Evolutionary conservation across 352 stramenopile genomes (phyloP).

Genomic region (Phytophthora sojae): DNA sequence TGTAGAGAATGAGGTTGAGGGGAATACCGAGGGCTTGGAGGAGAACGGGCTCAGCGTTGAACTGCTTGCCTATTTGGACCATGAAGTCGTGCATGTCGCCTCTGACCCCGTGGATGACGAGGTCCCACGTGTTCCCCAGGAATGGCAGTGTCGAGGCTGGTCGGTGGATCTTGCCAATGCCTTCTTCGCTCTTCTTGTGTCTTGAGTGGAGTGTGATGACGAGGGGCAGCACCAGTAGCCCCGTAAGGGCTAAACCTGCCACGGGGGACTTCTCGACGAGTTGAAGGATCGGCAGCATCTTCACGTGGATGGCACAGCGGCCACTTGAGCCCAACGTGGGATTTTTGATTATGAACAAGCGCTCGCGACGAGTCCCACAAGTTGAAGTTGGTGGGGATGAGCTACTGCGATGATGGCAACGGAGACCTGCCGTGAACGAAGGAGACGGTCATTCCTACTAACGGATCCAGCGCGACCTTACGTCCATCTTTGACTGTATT

Average conservation of each 20-base stretch:
- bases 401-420: constrained; percentile 11
- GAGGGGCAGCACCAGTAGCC: constrained; percentile 6
- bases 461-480: too few relatives aligned
- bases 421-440: constrained; percentile 15
- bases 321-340: constrained; percentile 6
- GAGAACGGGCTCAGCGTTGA: constrained; percentile 27
- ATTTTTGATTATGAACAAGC: constrained; percentile 10
- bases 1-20: constrained; percentile 29
- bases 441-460: background rate
- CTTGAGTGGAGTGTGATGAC: background rate
- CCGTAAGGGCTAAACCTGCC: constrained; percentile 1
- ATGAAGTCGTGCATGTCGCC: constrained; percentile 38
- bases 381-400: constrained; percentile 22
- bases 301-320: background rate
- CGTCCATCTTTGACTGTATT: constrained; percentile 96
- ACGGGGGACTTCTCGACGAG: constrained; percentile 17
- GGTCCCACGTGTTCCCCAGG: constrained; percentile 4
- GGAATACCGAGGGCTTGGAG: constrained; percentile 38
- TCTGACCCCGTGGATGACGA: constrained; percentile 12
- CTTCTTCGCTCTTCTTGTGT: constrained; percentile 7
- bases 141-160: constrained; percentile 31
- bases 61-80: constrained; percentile 25
- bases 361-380: constrained; percentile 2
- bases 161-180: constrained; percentile 4
- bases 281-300: constrained; percentile 26